Conservation (phyloP, 2,329 filamentous ascomycete genomes). For the Neonectria punicea region DNA sequence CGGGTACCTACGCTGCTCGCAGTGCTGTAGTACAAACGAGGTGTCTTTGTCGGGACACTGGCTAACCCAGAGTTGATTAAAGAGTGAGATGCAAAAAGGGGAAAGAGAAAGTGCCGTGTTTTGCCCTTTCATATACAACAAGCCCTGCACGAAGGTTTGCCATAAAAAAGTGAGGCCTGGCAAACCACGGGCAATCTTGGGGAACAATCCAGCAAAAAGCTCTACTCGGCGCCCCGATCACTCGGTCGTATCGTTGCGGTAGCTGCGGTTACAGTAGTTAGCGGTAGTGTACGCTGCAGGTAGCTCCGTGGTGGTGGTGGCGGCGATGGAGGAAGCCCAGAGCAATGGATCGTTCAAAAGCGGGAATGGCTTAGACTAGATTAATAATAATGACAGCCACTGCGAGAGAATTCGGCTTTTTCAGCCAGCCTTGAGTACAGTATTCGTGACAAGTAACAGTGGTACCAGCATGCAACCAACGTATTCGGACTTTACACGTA, state of each 20-base stretch:
- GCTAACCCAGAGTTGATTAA: not conserved
- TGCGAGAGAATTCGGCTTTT: not conserved
- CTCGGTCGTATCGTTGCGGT: not conserved
- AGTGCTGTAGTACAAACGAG: conserved; percentile 3
- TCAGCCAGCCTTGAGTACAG: not conserved
- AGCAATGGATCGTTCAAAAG: not conserved
- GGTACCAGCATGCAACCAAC: not conserved
- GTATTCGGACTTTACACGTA: not conserved
- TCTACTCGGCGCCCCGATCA: not conserved
- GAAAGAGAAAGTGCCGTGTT: not conserved
- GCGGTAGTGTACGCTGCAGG: not conserved
- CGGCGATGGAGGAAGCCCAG: not conserved
- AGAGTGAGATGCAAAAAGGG: not conserved
- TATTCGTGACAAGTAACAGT: not conserved
- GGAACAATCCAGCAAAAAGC: not conserved
- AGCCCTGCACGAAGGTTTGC: not conserved
- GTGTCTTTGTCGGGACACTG: not conserved
- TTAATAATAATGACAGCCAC: not conserved
- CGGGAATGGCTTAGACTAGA: not conserved
- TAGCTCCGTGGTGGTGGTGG: not conserved
- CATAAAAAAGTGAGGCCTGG: not conserved
- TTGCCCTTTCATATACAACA: not conserved
- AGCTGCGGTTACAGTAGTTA: not conserved
- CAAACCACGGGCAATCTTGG: not conserved
- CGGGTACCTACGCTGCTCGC: not conserved